Percentiles rank a stretch among this genome's conserved stretches.
Evolutionary conservation across 805 yeast genomes (phyloP).

Genomic region (Brettanomyces nanus): DNA sequence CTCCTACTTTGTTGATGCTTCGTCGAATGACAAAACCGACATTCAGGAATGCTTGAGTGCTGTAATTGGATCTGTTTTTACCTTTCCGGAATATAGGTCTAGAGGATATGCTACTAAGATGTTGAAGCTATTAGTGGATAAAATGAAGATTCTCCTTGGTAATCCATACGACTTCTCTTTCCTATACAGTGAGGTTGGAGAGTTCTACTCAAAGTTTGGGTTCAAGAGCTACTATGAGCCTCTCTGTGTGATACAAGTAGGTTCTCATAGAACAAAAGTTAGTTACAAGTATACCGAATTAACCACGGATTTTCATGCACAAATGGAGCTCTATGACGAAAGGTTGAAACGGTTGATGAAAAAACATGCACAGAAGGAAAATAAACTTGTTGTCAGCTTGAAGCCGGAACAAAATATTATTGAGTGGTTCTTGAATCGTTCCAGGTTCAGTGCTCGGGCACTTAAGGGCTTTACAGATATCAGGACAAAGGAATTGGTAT

Average conservation of each 20-base stretch:
- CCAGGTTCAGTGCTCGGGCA: constrained; percentile 13
- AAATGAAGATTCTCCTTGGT: constrained; percentile 10
- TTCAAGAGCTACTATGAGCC: constrained; percentile 28
- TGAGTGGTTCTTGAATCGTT: constrained; percentile 37
- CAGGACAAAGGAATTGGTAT: constrained; percentile 1
- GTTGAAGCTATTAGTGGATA: constrained; percentile 30
- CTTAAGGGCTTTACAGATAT: constrained; percentile 4
- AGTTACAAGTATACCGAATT: constrained; percentile 6
- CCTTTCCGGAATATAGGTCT: constrained; percentile 38
- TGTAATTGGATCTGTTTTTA: constrained; percentile 55
- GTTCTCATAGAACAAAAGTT: not conserved
- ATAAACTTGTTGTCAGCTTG: constrained; percentile 20
- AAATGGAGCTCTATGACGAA: constrained; percentile 6
- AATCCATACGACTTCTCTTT: constrained; percentile 29
- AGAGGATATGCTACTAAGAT: constrained; percentile 47
- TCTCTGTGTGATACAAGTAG: constrained; percentile 11
- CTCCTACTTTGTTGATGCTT: constrained; percentile 9
- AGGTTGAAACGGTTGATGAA: constrained; percentile 2
- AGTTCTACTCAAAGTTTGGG: constrained; percentile 57
- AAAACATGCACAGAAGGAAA: constrained; percentile 1
- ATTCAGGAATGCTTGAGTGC: constrained; percentile 11
- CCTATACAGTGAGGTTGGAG: constrained; percentile 70
- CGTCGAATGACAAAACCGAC: constrained; percentile 3
- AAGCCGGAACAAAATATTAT: constrained; percentile 28
- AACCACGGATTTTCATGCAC: constrained; percentile 1